Evolutionary conservation across 805 yeast genomes (phyloP), one percentile per base, ranked within the genome.

Genomic region (Cyberlindnera japonica): DNA sequence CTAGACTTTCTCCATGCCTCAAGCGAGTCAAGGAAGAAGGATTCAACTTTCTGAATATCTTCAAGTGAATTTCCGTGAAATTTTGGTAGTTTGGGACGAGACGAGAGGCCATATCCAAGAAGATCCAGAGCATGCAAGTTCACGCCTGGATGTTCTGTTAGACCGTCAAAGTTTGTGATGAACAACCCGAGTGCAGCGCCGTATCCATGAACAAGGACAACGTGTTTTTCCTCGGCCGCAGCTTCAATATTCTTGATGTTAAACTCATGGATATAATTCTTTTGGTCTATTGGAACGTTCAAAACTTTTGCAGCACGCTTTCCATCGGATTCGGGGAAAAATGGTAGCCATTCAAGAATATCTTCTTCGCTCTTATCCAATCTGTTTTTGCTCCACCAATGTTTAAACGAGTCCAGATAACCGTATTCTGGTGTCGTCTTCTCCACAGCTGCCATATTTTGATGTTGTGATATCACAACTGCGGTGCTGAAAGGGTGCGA

Each of bases 111-210:
- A 60, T 77, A 80, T 1, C 86, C 87, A 1, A 74, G 59, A 53
- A 78, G 53, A 54, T 79, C 88, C 30, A 78, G 60, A 1, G 81
- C 83, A 57, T 79, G 86, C 33, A 79, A 58, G 37, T 68, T 68
- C 12, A 71, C 67, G 4, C 83, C 84, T 0, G 79, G 77, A 13
- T 72, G 63, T 18, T 65, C 45, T 4, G 72, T 58, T 33, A 79
- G 54, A 1, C 62, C 65, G 43, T 77, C 80, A 49, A 82, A 72
- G 57, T 85, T 85, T 46, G 75, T 77, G 53, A 77, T 69, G 52
- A 82, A 86, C 45, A 85, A 75, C 0, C 91, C 95, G 22, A 83
- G 65, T 2, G 89, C 86, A 0, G 95, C 95, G 4, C 93, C 95
- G 54, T 85, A 87, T 1, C 96, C 96, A 58, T 88, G 96, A 6